Evolutionary conservation across 495 filamentous ascomycete species (phyloP), one percentile per base, ranked within the genome.

Genomic region (Aspergillus panamensis): DNA sequence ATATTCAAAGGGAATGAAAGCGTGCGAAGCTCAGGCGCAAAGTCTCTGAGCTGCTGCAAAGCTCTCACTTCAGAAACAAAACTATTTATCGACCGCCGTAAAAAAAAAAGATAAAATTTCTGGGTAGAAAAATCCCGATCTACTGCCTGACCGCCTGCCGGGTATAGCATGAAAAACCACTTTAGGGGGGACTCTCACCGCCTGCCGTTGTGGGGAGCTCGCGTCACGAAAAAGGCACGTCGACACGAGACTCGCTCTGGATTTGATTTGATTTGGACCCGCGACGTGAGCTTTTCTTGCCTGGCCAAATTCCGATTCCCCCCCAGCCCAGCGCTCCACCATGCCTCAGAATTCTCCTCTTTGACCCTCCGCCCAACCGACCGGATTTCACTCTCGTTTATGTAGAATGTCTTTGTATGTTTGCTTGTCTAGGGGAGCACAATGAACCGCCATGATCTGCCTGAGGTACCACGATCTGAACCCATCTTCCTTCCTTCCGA

Each of bases 91-190:
- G 56, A 31, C 60, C 25, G 25, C 25, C 25, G 25, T 5, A 25
- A 66, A 53, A 68, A 69, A 72, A 69, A 72, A 71, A 69, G 70
- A 63, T 67, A 69, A 73, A 73, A 71, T 69, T 68, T 70, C 65
- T 53, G 48, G 42, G 55, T 51, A 17, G 56, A 58, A 60, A 66
- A 66, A 47, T 31, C 40, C 64, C 53, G 60, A 50, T 57, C 37
- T 25, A 14, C 47, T 12, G 9, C n/a, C 20, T 30, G 59, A 66
- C 61, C 63, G 63, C 63, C 66, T 64, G 17, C 61, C 48, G 1
- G 7, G 42, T 44, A 9, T 12, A 39, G 57, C 6, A 35, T 1
- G 3, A 0, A 7, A 29, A 13, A 19, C 31, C 25, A 57, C 51
- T 58, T 60, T 45, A 54, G 55, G 57, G 40, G 57, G 14, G 19